phyloP scores from a whole-genome alignment of 768 basidiomycete species.

The Russula sp. region DNA sequence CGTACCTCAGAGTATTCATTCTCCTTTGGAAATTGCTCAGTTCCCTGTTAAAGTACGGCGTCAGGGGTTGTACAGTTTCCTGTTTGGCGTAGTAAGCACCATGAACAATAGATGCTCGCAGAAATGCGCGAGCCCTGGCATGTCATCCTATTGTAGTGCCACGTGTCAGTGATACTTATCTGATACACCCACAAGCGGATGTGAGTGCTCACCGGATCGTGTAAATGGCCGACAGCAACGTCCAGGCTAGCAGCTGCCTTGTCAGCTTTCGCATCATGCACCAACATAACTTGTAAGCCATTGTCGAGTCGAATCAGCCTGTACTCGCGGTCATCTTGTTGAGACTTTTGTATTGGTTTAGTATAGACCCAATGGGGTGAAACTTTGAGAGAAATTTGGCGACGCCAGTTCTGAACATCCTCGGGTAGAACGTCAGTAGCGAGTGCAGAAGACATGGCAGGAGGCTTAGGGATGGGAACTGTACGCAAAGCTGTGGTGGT shows the following conservation, averaged over 20 bases:
- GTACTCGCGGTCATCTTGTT: slow-evolving; percentile 75
- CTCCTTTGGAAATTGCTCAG: slow-evolving; percentile 78
- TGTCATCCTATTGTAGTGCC: slow-evolving; percentile 50
- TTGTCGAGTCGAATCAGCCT: slow-evolving; percentile 79
- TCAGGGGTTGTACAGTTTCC: background rate
- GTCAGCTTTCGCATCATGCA: slow-evolving; percentile 82
- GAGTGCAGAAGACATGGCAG: background rate
- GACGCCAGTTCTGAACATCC: slow-evolving; percentile 18
- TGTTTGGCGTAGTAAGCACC: slow-evolving; percentile 39
- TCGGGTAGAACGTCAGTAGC: background rate
- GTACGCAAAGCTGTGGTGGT: background rate
- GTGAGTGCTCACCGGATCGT: slow-evolving; percentile 67
- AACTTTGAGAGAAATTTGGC: background rate
- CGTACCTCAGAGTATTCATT: slow-evolving; percentile 88
- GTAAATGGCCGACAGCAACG: slow-evolving; percentile 89
- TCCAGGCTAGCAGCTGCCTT: slow-evolving; percentile 93
- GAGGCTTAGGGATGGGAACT: background rate
- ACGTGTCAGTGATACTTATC: background rate
- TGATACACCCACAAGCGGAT: background rate
- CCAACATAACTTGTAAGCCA: slow-evolving; percentile 76
- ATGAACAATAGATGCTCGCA: slow-evolving; percentile 96
- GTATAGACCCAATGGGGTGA: slow-evolving; percentile 43
- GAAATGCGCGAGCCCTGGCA: slow-evolving; percentile 90
- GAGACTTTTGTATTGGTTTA: slow-evolving; percentile 58
- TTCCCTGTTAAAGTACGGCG: slow-evolving; percentile 43